Percentiles rank a stretch among this genome's conserved stretches.
Conservation (phyloP, 306 rosid species). For the Pyrus bretschneideri region DNA sequence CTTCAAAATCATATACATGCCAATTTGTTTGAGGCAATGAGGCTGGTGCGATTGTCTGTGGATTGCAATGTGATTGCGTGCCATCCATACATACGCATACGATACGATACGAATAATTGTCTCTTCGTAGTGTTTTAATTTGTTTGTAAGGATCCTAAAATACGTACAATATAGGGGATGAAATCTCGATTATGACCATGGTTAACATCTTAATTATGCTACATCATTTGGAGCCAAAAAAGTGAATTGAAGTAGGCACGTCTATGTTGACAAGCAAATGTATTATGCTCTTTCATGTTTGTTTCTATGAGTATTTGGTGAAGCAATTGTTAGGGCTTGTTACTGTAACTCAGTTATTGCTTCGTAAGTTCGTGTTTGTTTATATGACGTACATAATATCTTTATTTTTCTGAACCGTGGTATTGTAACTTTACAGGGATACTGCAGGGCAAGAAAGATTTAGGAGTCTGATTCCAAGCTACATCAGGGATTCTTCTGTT, state of each 20-base stretch:
- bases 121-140: not conserved
- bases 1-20: not conserved
- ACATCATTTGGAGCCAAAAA: not conserved
- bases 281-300: not conserved
- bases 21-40: not conserved
- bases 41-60: not conserved
- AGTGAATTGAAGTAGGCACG: not conserved
- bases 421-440: conserved; percentile 56
- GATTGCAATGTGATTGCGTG: not conserved
- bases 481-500: conserved; percentile 96
- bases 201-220: not conserved
- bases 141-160: no score
- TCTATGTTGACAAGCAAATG: not conserved
- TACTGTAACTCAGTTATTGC: not conserved
- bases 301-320: not conserved
- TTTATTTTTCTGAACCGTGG: conserved; percentile 12
- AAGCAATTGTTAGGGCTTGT: not conserved
- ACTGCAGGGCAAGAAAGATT: conserved; percentile 99
- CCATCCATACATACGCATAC: not conserved
- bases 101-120: not conserved
- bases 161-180: not conserved
- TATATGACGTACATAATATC: not conserved
- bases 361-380: not conserved
- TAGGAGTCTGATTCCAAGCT: conserved; percentile 98
- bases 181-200: not conserved